Conservation (phyloP, 2,329 filamentous ascomycete species). For the Pseudogymnoascus sp. region DNA sequence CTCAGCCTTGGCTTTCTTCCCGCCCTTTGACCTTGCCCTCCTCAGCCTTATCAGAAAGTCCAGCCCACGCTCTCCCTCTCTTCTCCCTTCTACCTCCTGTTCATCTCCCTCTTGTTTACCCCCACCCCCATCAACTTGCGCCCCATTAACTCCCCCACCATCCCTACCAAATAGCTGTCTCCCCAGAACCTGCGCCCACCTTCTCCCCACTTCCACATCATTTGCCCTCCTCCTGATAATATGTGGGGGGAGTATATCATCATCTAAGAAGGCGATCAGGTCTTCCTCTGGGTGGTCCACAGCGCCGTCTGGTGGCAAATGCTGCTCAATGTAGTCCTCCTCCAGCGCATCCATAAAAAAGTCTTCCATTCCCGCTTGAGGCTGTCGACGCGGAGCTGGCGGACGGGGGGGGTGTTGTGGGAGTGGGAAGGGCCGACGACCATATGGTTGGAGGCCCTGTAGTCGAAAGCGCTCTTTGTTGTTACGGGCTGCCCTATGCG, state of each 20-base stretch:
- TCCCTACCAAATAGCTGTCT: background rate
- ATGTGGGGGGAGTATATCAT: too few relatives aligned
- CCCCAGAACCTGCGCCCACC: background rate
- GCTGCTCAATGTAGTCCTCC: background rate
- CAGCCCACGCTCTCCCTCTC: background rate
- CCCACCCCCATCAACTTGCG: background rate
- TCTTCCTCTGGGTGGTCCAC: too few relatives aligned
- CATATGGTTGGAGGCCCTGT: too few relatives aligned
- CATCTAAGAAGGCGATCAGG: too few relatives aligned
- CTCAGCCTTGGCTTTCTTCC: background rate
- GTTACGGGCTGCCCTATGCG: background rate
- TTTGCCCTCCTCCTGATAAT: background rate
- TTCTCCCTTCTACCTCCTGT: background rate
- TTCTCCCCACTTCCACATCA: background rate
- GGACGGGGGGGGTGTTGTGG: background rate
- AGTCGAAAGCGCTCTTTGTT: background rate
- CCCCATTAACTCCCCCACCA: background rate
- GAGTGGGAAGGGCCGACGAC: background rate
- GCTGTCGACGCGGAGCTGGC: too few relatives aligned
- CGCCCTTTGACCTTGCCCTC: background rate
- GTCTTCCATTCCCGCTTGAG: background rate
- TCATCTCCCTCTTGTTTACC: background rate
- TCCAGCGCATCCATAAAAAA: background rate
- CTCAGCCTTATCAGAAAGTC: background rate
- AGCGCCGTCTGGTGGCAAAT: too few relatives aligned